Evolutionary conservation across 1,284 basidiomycete genomes (phyloP).

Genomic region (Peniophora sp.): DNA sequence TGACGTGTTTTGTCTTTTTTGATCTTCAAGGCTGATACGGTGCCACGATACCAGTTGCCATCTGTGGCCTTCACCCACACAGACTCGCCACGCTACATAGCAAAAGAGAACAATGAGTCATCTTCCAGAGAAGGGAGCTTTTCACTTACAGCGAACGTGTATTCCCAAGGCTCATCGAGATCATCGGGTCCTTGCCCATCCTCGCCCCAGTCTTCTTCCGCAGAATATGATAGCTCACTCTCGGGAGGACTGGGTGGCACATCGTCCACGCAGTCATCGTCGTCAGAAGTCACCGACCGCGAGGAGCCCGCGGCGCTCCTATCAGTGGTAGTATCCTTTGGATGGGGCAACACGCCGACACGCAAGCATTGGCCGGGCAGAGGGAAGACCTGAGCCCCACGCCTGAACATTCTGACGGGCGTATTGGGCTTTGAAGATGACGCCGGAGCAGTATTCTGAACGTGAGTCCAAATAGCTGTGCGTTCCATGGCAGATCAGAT

Average conservation of each 20-base stretch:
- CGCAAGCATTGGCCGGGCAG: neutral
- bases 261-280: neutral
- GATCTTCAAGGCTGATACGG: constrained; percentile 34
- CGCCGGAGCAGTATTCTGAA: neutral
- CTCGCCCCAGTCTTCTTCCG: constrained; percentile 5
- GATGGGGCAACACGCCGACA: neutral
- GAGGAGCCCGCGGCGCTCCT: neutral
- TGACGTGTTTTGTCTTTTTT: constrained; percentile 34
- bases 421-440: neutral
- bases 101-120: constrained; percentile 6
- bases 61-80: constrained; percentile 46
- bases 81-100: constrained; percentile 32
- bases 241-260: neutral
- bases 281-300: neutral
- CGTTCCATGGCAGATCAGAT: neutral
- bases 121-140: neutral
- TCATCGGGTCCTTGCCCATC: constrained; percentile 29
- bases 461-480: neutral
- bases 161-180: constrained; percentile 47
- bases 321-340: neutral
- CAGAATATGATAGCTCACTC: neutral
- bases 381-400: neutral
- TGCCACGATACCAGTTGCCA: constrained; percentile 42
- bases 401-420: neutral
- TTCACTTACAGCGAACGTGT: constrained; percentile 29